Base-by-base conservation (phyloP, 768 basidiomycete species). In the Pisolithus microcarpus region DNA sequence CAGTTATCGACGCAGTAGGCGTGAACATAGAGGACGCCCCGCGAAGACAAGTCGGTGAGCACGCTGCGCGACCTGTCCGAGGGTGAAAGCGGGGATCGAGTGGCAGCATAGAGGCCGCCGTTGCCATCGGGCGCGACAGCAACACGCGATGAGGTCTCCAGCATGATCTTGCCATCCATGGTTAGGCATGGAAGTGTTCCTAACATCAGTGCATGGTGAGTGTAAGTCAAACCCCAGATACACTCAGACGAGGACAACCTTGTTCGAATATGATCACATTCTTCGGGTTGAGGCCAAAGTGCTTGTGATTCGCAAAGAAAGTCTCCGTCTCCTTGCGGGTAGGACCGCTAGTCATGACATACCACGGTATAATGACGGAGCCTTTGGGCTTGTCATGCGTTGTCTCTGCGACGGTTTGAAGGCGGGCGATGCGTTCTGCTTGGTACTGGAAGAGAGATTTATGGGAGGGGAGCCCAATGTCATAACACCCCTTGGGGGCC, bases 1-100 rank as follows among this genome's bases (percentile, higher is more conserved):
- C 96, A 98, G 75, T 99, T 99, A 75, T 99, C 96, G 60, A 99
- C 96, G 62, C 95, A 85, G 73, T 96, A 98, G 2, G 84, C 88
- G 69, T 99, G 95, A 45, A 99, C 77, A 69, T 95, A 96, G 52
- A 82, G 77, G 55, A 98, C 72, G 38, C 82, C 80, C 57, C 91
- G 90, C 38, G 72, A 65, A 23, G 74, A 71, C 56, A 98, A 78
- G 66, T 98, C 92, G 38, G 85, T 76, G 38, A 99, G 83, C 44
- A 98, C 92, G 19, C 87, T 87, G 49, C 70, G 76, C 18, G 79
- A 73, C 56, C 77, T 76, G 65, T 81, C 68, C 31, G 77, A 63
- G 24, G 80, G 61, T 16, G 81, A 80, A 19, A 95, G 65, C 2
- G 91, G 87, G 23, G 80, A 66, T 31, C 92, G 88, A 23, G 91